Conservation (phyloP, 2,329 filamentous ascomycete species). For the Trichoderma pleuroti region DNA sequence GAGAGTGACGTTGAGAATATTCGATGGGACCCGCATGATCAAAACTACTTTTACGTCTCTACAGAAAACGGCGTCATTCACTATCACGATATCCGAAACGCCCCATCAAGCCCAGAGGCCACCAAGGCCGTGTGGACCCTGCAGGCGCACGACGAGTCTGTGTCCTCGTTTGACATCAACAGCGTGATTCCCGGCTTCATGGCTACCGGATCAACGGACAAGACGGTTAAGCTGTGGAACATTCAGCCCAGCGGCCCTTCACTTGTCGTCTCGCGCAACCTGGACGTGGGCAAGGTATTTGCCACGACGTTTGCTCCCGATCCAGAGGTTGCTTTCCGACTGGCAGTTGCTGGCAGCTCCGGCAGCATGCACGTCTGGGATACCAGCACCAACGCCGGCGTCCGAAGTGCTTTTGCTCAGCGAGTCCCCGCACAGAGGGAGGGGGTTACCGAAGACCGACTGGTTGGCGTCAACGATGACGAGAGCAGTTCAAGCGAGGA, state of each 20-base stretch:
- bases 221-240: constrained; percentile 96
- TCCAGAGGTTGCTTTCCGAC: constrained; percentile 81
- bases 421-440: constrained; percentile 54
- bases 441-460: constrained; percentile 64
- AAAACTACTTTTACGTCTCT: constrained; percentile 91
- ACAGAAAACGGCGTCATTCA: constrained; percentile 91
- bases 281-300: constrained; percentile 94
- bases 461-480: constrained; percentile 69
- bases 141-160: constrained; percentile 89
- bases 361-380: constrained; percentile 94
- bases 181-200: constrained; percentile 85
- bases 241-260: constrained; percentile 74
- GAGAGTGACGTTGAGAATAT: constrained; percentile 94
- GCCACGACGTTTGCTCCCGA: constrained; percentile 88
- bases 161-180: constrained; percentile 93
- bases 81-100: constrained; percentile 81
- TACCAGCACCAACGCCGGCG: constrained; percentile 84
- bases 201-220: constrained; percentile 89
- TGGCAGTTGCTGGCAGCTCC: constrained; percentile 92
- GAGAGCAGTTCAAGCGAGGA: constrained; percentile 66
- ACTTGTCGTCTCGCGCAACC: constrained; percentile 86
- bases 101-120: constrained; percentile 66
- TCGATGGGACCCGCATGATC: constrained; percentile 87
- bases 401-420: constrained; percentile 77
- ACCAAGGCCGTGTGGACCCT: constrained; percentile 91